Base-by-base conservation (phyloP, 2,329 filamentous ascomycete genomes). In the Zalaria sp. region DNA sequence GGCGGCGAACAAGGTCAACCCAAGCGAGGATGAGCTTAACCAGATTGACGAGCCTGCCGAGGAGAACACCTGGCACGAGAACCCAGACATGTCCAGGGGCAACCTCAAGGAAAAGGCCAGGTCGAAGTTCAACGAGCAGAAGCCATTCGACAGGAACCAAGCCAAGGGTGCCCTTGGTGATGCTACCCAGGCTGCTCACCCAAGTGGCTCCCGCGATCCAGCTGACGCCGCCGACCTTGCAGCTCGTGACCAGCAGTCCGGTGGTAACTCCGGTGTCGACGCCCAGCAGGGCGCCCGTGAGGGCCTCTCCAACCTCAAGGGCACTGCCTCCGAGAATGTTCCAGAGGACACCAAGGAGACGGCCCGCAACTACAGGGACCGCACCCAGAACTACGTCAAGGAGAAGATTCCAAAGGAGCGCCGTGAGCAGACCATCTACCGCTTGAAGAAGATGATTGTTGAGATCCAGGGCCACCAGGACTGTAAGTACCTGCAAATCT, bases 371-470 rank as follows among this genome's bases (percentile, higher is more conserved):
- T 59, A 62, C 46, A 62, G 63, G 10, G 64, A 67, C 44, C 60
- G 71, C 43, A 70, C 81, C 26, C 78, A 73, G 57, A 76, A 83
- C 51, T 96, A 96, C 59, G 67, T 95, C 42, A 72, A 77, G 52
- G 75, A 79, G 55, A 98, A 96, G 72, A 73, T 98, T 64, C 88
- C 91, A 1, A 68, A 89, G 63, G 88, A 96, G 61, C 86, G 91
- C 46, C 86, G 88, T 46, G 87, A 96, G 5, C 87, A 94, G 69
- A 81, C 80, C 43, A 80, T 95, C 53, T 94, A 79, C 75, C 83
- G 91, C 32, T 66, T 98, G 51, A 98, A 89, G 78, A 96, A 96
- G 77, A 93, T 96, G 83, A 68, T 98, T 34, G 79, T 95, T 37
- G 91, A 98, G 64, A 87, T 93, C 53, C 91, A 98, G 66, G 84